Conservation (phyloP, 352 stramenopile species). For the Pythium graminicola region DNA sequence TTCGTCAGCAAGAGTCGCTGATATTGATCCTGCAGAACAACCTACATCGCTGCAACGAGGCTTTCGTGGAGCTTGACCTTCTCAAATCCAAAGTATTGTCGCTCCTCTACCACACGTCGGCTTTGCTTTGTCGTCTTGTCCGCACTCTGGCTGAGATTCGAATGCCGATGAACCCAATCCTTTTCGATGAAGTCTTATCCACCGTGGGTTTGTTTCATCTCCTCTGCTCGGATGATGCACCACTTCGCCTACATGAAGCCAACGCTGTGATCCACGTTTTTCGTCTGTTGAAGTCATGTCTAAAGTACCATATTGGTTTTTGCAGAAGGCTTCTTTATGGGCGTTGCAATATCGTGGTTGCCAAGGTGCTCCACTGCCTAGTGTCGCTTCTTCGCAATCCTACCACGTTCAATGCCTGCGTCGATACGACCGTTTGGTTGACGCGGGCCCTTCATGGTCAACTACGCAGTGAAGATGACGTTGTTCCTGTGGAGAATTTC, state of each 20-base stretch:
- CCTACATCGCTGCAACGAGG: background rate
- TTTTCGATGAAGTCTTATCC: background rate
- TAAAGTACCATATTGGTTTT: constrained; percentile 9
- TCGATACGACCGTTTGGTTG: background rate
- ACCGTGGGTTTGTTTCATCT: background rate
- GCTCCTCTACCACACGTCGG: background rate
- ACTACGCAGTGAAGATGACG: background rate
- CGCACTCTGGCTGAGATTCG: background rate
- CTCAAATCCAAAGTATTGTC: background rate
- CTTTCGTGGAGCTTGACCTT: background rate
- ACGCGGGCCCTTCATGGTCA: background rate
- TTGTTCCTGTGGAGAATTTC: background rate
- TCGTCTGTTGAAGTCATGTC: background rate
- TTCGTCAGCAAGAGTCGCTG: background rate
- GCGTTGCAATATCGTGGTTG: background rate
- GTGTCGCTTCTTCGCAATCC: background rate
- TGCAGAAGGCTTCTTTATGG: background rate
- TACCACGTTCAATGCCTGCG: background rate
- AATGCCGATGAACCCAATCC: background rate
- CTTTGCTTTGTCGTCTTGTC: background rate
- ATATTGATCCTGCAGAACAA: background rate
- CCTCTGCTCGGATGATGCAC: background rate
- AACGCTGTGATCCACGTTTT: background rate
- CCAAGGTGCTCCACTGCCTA: background rate
- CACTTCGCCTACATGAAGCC: background rate